Base-by-base conservation (phyloP, 1,284 basidiomycete genomes). In the Hemileia vastatrix region DNA sequence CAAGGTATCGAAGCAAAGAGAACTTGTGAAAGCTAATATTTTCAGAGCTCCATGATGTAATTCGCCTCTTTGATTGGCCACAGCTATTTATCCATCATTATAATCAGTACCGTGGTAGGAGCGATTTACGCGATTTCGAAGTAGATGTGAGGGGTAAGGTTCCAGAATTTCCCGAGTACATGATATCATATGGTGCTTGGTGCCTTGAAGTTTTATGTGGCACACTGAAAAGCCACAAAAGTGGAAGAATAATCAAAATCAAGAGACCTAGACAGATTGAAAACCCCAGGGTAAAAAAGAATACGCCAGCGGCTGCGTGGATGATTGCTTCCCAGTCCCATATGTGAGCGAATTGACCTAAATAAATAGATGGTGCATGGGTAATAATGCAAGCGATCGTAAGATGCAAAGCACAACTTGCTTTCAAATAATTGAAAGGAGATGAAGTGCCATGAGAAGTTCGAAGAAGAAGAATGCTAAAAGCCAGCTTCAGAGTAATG, bases 181-280 rank as follows among this genome's bases (percentile, higher is more conserved):
- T n/a, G n/a, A 21, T 24, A 24, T 50, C 23, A 21, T 24, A 21
- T 13, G 21, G n/a, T 24, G 48, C n/a, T n/a, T n/a, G n/a, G n/a
- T n/a, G 27, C 48, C 48, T 13, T 24, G 48, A 3, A 21, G 15
- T 21, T 24, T 24, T 13, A 5, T 51, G 48, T 57, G 47, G 36
- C 53, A n/a, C 33, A 18, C 61, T 63, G 33, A 53, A 63, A 33
- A 63, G 43, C 61, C 61, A 63, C 19, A 63, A 54, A 36, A 63
- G 54, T 8, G 61, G 61, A 3, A 63, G 40, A 19, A 63, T 54
- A 6, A 57, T 54, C 36, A 63, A 49, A 23, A 48, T 45, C 6
- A 63, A 40, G 6, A 63, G 13, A 19, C 19, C 51, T 9, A 63
- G 53, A 23, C 61, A 63, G 6, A 57, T 45, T 6, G 49, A 36